Evolutionary conservation across 208 protist genomes (phyloP).

Genomic region (Tritrichomonas musculus): DNA sequence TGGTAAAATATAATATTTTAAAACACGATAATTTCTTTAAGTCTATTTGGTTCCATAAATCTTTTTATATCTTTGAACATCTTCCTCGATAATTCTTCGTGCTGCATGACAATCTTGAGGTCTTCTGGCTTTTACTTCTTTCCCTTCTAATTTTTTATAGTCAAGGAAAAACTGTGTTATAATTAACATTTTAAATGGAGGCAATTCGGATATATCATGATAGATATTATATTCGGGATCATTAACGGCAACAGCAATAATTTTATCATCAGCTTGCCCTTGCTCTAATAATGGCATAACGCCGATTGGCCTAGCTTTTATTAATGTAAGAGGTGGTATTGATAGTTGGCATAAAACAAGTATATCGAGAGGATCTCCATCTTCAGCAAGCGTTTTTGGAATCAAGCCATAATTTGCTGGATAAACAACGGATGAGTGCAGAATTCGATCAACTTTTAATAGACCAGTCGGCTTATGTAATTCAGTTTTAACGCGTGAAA

Average conservation of each 20-base stretch:
- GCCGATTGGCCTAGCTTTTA: background rate
- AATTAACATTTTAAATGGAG: background rate
- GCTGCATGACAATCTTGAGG: background rate
- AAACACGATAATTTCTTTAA: too few species aligned
- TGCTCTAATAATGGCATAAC: background rate
- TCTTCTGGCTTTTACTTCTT: background rate
- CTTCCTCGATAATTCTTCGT: background rate
- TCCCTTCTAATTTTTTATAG: background rate
- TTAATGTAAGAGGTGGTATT: background rate
- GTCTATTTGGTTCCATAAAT: too few species aligned
- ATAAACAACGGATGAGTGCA: background rate
- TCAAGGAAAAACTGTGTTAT: slow-evolving; percentile 1
- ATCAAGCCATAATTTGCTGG: slow-evolving; percentile 22
- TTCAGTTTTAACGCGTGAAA: slow-evolving; percentile 13
- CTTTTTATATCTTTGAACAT: too few species aligned
- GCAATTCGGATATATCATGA: background rate
- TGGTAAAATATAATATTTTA: too few species aligned
- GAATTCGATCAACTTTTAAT: background rate
- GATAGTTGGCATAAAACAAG: slow-evolving; percentile 9
- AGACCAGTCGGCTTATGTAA: background rate
- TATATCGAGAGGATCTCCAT: background rate
- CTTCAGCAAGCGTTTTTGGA: slow-evolving; percentile 1
- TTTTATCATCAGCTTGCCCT: slow-evolving; percentile 9
- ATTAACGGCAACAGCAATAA: background rate
- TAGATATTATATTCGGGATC: slow-evolving; percentile 29